Evolutionary conservation across 345 rosid species (phyloP).

Genomic region (Salix exigua): DNA sequence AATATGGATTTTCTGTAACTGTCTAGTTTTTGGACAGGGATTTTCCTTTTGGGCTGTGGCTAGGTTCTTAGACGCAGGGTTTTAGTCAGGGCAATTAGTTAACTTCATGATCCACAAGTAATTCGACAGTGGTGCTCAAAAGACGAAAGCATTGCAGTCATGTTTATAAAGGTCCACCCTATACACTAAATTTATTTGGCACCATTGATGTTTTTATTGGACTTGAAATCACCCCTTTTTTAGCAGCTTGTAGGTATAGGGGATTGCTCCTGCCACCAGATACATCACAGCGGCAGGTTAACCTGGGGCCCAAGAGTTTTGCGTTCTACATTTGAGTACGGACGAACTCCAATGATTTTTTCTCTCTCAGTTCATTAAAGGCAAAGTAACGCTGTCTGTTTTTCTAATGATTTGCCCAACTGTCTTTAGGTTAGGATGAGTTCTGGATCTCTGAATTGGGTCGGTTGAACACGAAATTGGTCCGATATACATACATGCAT

Average conservation of each 20-base stretch:
- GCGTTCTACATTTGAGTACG: background rate
- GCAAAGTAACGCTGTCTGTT: background rate
- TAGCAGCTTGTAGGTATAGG: constrained; percentile 6
- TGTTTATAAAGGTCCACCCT: background rate
- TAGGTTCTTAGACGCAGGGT: background rate
- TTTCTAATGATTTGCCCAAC: constrained; percentile 16
- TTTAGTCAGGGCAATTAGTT: background rate
- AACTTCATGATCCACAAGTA: background rate
- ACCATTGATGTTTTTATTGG: background rate
- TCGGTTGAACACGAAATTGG: constrained; percentile 24
- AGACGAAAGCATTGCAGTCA: background rate
- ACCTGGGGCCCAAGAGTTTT: background rate
- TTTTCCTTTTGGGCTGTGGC: background rate
- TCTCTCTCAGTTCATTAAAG: background rate
- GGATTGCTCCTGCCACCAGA: background rate
- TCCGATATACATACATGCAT: no score
- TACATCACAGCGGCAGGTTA: background rate
- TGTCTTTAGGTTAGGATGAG: constrained; percentile 25
- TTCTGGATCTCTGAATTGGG: constrained; percentile 25
- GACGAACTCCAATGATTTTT: constrained; percentile 6
- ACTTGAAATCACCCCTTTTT: background rate
- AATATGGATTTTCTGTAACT: background rate
- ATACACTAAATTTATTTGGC: background rate
- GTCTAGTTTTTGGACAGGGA: background rate
- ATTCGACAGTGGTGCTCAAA: background rate